Percentiles rank a stretch among this genome's conserved stretches.
Evolutionary conservation across 306 rosid genomes (phyloP).

Genomic region (Carpinus viminea): DNA sequence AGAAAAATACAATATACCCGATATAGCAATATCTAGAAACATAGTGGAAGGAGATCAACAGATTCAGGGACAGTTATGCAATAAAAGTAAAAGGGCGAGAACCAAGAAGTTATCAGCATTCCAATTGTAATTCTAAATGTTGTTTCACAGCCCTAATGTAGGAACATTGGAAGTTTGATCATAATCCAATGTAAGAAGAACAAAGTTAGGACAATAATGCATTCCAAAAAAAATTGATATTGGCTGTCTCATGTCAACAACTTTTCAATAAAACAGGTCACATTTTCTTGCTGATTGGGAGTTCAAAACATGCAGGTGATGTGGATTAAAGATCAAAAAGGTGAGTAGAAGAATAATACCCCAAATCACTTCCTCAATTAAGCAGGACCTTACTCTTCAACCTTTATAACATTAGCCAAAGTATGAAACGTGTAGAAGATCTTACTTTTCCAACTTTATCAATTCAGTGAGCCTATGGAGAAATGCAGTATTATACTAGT

Average conservation of each 20-base stretch:
- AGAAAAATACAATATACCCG: neutral
- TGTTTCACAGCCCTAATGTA: neutral
- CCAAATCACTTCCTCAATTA: neutral
- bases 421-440: neutral
- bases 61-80: neutral
- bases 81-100: neutral
- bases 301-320: no score
- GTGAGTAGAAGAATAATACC: neutral
- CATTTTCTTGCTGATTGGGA: no score
- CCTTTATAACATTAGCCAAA: neutral
- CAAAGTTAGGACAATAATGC: neutral
- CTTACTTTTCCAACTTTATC: neutral
- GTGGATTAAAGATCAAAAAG: no score
- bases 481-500: neutral
- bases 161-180: neutral
- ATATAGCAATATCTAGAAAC: neutral
- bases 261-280: neutral
- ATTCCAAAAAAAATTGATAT: neutral
- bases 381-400: neutral
- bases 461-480: neutral
- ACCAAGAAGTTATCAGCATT: neutral
- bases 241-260: neutral
- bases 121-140: neutral
- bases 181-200: neutral
- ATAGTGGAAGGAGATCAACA: neutral